phyloP scores from a whole-genome alignment of 306 rosid genomes.

The Carpinus fangiana region DNA sequence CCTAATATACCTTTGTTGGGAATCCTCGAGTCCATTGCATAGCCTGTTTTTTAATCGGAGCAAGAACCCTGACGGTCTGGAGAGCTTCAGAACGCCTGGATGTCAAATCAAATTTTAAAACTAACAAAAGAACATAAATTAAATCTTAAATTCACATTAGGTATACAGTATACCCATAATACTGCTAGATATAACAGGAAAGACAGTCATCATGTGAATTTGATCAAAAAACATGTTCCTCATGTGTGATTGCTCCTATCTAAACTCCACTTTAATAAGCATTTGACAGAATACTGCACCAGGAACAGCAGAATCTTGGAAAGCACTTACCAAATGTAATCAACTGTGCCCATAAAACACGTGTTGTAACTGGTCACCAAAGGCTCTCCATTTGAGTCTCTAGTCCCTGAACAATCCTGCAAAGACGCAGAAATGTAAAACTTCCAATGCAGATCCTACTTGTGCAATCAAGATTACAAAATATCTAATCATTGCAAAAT shows the following conservation, averaged over 20 bases:
- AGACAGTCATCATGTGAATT: neutral
- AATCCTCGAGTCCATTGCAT: constrained; percentile 77
- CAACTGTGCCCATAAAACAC: constrained; percentile 82
- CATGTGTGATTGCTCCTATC: neutral
- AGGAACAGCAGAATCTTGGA: constrained; percentile 13
- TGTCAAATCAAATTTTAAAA: constrained; percentile 23
- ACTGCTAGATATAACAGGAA: neutral
- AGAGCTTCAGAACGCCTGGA: constrained; percentile 88
- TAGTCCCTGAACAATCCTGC: constrained; percentile 67
- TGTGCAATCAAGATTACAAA: neutral
- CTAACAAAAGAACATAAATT: constrained; percentile 10
- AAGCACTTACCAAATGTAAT: constrained; percentile 81
- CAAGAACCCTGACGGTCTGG: constrained; percentile 80
- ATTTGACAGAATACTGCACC: constrained; percentile 14
- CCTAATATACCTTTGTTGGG: constrained; percentile 76
- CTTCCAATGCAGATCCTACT: neutral
- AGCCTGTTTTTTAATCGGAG: constrained; percentile 81
- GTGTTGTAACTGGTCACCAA: constrained; percentile 75
- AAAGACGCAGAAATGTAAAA: constrained; percentile 8
- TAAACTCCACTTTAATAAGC: constrained; percentile 10
- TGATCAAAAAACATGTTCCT: neutral
- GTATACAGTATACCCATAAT: constrained; percentile 9
- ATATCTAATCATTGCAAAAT: constrained; percentile 23
- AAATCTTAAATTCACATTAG: constrained; percentile 4
- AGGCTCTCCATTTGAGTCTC: constrained; percentile 88